Evolutionary conservation across 371 early-diverging fungal species (phyloP).

Genomic region (Circinella minor): DNA sequence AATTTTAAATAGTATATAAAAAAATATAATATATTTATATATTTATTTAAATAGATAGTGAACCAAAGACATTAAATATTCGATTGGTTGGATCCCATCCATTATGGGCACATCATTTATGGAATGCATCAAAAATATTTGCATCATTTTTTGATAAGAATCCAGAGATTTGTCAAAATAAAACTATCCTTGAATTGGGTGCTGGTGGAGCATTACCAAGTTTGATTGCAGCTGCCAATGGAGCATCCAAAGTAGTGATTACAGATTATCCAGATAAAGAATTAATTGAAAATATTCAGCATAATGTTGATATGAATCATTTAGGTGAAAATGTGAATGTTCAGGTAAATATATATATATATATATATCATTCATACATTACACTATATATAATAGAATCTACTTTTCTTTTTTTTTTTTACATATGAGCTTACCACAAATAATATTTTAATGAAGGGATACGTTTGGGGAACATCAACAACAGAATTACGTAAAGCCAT

Average conservation of each 20-base stretch:
- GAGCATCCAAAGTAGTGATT: constrained; percentile 77
- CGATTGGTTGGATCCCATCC: constrained; percentile 80
- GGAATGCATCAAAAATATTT: constrained; percentile 90
- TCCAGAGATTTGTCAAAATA: constrained; percentile 59
- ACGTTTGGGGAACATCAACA: constrained; percentile 85
- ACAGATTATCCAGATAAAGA: constrained; percentile 93
- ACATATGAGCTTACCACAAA: neutral
- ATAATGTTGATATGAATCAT: constrained; percentile 63
- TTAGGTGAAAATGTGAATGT: constrained; percentile 28
- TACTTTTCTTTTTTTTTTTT: constrained; percentile 11
- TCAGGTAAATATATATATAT: constrained; percentile 14
- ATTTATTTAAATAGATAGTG: constrained; percentile 12
- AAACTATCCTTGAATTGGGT: constrained; percentile 86
- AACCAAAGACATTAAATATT: constrained; percentile 44
- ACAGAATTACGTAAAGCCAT: constrained; percentile 47
- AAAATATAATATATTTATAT: neutral
- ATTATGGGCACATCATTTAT: constrained; percentile 89
- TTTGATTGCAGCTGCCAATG: constrained; percentile 74
- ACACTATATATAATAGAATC: neutral
- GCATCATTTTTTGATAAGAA: constrained; percentile 77
- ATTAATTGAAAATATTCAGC: constrained; percentile 76
- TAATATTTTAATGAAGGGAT: constrained; percentile 51
- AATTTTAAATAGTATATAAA: no score
- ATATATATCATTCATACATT: no score
- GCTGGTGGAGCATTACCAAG: constrained; percentile 92